These are phyloP conservation scores for Scytalidium sp. DNA, from an alignment of 2,329 filamentous ascomycete genomes.

Conservation along the genomic window DNA sequence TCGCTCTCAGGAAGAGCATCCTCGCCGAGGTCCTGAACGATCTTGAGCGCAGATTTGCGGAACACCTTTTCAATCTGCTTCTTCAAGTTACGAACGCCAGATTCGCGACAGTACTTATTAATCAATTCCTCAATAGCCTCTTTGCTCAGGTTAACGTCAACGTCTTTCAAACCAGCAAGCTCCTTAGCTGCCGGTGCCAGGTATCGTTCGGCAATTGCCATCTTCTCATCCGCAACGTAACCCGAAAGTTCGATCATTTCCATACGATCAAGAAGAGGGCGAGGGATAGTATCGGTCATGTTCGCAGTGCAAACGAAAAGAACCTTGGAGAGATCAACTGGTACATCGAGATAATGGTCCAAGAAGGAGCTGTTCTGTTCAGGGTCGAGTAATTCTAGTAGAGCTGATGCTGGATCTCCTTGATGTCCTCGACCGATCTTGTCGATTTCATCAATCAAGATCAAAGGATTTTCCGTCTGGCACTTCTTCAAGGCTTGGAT, in stretches of 20 bases:
- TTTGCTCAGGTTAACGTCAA: constrained; percentile 81
- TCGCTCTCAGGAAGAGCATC: constrained; percentile 76
- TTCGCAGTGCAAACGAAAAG: constrained; percentile 98
- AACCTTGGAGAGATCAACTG: constrained; percentile 95
- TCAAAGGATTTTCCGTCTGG: constrained; percentile 95
- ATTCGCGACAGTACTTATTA: constrained; percentile 97
- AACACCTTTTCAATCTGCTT: constrained; percentile 99
- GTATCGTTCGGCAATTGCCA: constrained; percentile 94
- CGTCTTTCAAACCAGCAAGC: constrained; percentile 82
- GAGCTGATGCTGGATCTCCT: constrained; percentile 89
- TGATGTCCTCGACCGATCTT: constrained; percentile 97
- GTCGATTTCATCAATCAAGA: constrained; percentile 96
- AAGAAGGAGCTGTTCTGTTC: constrained; percentile 98
- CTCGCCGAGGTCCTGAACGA: constrained; percentile 91
- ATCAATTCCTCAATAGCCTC: constrained; percentile 94
- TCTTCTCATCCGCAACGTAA: constrained; percentile 98
- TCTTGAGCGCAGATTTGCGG: constrained; percentile 94
- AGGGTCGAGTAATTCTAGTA: constrained; percentile 90
- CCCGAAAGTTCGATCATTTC: constrained; percentile 95
- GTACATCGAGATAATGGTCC: constrained; percentile 98
- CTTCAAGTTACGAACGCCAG: constrained; percentile 94
- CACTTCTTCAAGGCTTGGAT: constrained; percentile 99
- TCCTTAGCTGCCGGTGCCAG: constrained; percentile 94
- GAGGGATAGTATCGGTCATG: constrained; percentile 96
- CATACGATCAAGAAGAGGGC: constrained; percentile 93